Percentiles rank a stretch among this genome's conserved stretches.
Evolutionary conservation across 805 yeast species (phyloP).

Genomic region (Saturnispora sekii): DNA sequence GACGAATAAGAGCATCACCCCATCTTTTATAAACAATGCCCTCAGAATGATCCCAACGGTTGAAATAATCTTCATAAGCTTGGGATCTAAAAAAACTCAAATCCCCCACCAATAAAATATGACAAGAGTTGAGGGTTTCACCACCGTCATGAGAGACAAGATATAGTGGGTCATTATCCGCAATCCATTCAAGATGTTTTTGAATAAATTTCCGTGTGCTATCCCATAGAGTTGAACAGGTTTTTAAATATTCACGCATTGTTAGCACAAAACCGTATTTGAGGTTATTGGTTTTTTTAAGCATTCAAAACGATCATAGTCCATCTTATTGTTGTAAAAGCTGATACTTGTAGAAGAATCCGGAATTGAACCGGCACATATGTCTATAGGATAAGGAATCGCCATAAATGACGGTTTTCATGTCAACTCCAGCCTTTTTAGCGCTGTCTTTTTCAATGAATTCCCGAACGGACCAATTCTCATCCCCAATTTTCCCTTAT

Average conservation of each 20-base stretch:
- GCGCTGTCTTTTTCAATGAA: conserved; percentile 31
- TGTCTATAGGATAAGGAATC: conserved; percentile 54
- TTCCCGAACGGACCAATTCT: conserved; percentile 40
- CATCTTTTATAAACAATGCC: conserved; percentile 70
- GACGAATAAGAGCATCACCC: conserved; percentile 74
- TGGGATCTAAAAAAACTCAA: conserved; percentile 49
- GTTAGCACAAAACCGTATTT: conserved; percentile 41
- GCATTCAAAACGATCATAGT: conserved; percentile 36
- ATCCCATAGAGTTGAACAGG: conserved; percentile 42
- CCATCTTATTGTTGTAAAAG: conserved; percentile 35
- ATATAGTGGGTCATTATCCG: no score
- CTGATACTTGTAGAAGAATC: conserved; percentile 44
- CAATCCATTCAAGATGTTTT: conserved; percentile 5
- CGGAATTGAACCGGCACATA: conserved; percentile 47
- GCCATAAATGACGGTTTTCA: conserved; percentile 43
- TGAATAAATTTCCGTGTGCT: conserved; percentile 34
- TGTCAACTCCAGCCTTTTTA: conserved; percentile 18
- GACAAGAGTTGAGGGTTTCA: conserved; percentile 42
- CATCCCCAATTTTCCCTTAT: conserved; percentile 34
- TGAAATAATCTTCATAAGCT: conserved; percentile 45
- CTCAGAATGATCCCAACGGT: conserved; percentile 47
- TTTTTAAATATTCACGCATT: conserved; percentile 36
- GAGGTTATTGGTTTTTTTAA: conserved; percentile 38
- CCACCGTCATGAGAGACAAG: conserved; percentile 12
- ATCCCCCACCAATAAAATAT: conserved; percentile 54